These are phyloP conservation scores for Yarrowia deformans DNA, from an alignment of 805 yeast species.

Conservation along the genomic window DNA sequence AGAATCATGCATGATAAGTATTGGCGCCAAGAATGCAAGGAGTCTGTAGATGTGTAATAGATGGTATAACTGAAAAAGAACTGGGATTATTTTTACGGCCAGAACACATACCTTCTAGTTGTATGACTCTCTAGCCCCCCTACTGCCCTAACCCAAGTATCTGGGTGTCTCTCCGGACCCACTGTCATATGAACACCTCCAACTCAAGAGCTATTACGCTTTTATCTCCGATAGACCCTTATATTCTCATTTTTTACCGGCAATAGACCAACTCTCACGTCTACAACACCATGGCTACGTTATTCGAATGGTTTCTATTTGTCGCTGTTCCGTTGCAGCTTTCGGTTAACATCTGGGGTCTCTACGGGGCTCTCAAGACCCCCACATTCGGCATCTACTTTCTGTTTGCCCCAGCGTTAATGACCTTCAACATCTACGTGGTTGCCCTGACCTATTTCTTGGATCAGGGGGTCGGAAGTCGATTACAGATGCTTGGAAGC, in stretches of 20 bases:
- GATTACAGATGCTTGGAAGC: neutral
- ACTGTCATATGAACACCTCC: constrained; percentile 18
- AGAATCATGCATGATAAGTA: constrained; percentile 30
- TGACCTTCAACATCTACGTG: constrained; percentile 28
- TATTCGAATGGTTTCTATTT: constrained; percentile 32
- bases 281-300: constrained; percentile 2
- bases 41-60: neutral
- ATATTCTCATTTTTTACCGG: neutral
- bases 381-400: constrained; percentile 22
- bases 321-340: constrained; percentile 21
- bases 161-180: neutral
- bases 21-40: constrained; percentile 7
- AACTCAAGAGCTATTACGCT: constrained; percentile 6
- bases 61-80: neutral
- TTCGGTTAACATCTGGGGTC: constrained; percentile 25
- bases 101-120: neutral
- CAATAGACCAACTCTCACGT: neutral
- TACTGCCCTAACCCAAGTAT: neutral
- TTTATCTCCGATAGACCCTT: constrained; percentile 10
- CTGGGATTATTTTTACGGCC: no score
- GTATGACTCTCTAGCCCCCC: no score
- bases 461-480: constrained; percentile 2
- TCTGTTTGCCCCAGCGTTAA: constrained; percentile 17
- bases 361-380: constrained; percentile 15
- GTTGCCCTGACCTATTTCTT: constrained; percentile 19